A percentile compares a stretch with the other conserved stretches of the same genome.
These are phyloP conservation scores for Xenoacremonium recifei DNA, from an alignment of 2,329 filamentous ascomycete genomes.

Conservation along the genomic window DNA sequence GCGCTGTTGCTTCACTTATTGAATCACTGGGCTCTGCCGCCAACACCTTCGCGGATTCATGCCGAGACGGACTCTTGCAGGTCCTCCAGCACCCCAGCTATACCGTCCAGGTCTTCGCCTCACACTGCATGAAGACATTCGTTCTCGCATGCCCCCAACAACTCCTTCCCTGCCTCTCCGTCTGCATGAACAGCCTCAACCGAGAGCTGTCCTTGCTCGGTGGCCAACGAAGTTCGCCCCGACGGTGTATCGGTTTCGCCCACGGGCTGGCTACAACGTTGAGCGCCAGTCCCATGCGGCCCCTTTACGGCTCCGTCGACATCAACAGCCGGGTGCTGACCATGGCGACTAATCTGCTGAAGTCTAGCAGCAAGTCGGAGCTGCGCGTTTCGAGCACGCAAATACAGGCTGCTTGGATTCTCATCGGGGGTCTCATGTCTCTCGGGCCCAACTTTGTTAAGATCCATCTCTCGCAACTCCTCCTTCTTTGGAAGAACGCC, in stretches of 20 bases:
- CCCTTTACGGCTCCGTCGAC: constrained; percentile 91
- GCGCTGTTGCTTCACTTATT: constrained; percentile 77
- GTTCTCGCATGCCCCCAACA: constrained; percentile 91
- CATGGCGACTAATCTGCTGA: constrained; percentile 87
- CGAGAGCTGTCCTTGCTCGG: constrained; percentile 79
- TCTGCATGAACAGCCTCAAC: constrained; percentile 94
- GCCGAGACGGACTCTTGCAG: constrained; percentile 83
- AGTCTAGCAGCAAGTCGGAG: constrained; percentile 88
- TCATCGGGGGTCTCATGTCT: constrained; percentile 95
- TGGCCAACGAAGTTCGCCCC: constrained; percentile 72
- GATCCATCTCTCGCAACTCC: constrained; percentile 90
- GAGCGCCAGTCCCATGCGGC: constrained; percentile 83
- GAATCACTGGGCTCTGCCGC: constrained; percentile 78
- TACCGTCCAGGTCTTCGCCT: constrained; percentile 88
- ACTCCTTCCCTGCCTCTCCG: constrained; percentile 83
- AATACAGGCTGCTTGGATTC: constrained; percentile 95
- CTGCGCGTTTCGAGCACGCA: constrained; percentile 89
- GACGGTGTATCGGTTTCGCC: constrained; percentile 85
- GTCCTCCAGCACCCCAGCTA: constrained; percentile 94
- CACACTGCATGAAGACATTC: constrained; percentile 81
- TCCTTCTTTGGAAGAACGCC: constrained; percentile 96
- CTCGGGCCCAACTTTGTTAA: constrained; percentile 98
- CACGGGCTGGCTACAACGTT: constrained; percentile 88
- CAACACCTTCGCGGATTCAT: constrained; percentile 74
- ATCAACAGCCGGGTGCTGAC: constrained; percentile 89